These are phyloP conservation scores for Nicotiana attenuata DNA, from an alignment of 257 asterid genomes.

Conservation along the genomic window DNA sequence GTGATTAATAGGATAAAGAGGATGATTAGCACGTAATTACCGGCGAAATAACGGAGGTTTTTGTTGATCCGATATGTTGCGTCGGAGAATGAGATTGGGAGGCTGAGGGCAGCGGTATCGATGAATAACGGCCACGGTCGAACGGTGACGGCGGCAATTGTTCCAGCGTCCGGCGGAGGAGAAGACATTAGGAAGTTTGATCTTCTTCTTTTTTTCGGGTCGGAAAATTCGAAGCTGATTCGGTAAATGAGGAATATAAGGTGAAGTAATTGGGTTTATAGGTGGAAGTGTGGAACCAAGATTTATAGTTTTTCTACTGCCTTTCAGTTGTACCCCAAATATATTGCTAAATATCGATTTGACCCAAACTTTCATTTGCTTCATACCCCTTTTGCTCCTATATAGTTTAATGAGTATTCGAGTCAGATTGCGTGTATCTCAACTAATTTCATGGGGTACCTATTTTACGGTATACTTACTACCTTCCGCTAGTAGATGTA, in stretches of 20 bases:
- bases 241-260: background rate
- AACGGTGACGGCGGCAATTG: conserved; percentile 33
- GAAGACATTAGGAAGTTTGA: conserved; percentile 20
- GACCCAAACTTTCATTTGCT: background rate
- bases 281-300: background rate
- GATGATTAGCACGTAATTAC: conserved; percentile 56
- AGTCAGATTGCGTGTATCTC: too few species aligned
- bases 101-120: conserved; percentile 47
- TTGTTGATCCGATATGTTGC: conserved; percentile 60
- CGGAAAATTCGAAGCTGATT: background rate
- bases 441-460: too few species aligned
- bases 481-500: too few species aligned
- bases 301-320: background rate
- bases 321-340: background rate
- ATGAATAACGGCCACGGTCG: conserved; percentile 73
- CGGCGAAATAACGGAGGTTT: conserved; percentile 65
- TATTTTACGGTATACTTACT: too few species aligned
- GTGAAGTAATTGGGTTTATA: background rate
- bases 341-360: background rate
- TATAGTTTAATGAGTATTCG: too few species aligned
- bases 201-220: background rate
- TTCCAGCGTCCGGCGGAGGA: conserved; percentile 28
- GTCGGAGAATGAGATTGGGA: conserved; percentile 83
- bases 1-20: conserved; percentile 49
- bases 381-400: too few species aligned